Base-by-base conservation (phyloP, 1,139 yeast species). In the Scheffersomyces illinoinensis region DNA sequence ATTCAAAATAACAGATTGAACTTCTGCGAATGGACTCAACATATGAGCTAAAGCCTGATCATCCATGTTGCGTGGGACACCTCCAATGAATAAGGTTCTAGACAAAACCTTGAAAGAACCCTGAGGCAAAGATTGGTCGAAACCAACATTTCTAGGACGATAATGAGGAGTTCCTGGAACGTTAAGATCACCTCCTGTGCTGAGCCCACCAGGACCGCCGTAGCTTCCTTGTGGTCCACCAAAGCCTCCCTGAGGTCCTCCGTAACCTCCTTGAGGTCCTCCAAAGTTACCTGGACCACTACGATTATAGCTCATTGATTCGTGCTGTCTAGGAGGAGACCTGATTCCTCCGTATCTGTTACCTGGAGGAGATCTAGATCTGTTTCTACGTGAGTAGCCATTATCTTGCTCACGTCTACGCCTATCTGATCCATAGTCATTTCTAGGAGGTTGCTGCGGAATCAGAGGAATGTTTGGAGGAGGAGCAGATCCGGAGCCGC, bases 11-110 rank as follows among this genome's bases (percentile, higher is more conserved):
- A 92, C 90, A 62, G 97, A 89, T 76, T 95, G 99, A 24, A 93
- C 97, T 69, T 90, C 96, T n/a, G 96, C 98, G 71, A 80, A 90
- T n/a, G 97, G 97, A 69, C 89, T 85, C 66, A 95, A 82, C 12
- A 85, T 85, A 33, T 83, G 78, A 3, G 89, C 84, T 54, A 95
- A 80, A 58, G 88, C 90, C 60, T 81, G 77, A 68, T 93, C 96
- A 64, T 85, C 88, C 93, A 92, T 93, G 61, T 84, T 79, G 61
- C 86, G 85, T 23, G 97, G 96, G 53, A 95, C 93, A 69, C 98
- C 98, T 56, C 99, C 99, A 62, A 95, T 86, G 70, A 95, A 95
- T 60, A 95, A 79, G 0, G 99, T 95, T 76, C 99, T 87, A 56
- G 97, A 90, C 66, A 85, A 84, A 3, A 93, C 97, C 70, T 90